Evolutionary conservation across 2,329 filamentous ascomycete species (phyloP).

Genomic region (Colletotrichum musicola): DNA sequence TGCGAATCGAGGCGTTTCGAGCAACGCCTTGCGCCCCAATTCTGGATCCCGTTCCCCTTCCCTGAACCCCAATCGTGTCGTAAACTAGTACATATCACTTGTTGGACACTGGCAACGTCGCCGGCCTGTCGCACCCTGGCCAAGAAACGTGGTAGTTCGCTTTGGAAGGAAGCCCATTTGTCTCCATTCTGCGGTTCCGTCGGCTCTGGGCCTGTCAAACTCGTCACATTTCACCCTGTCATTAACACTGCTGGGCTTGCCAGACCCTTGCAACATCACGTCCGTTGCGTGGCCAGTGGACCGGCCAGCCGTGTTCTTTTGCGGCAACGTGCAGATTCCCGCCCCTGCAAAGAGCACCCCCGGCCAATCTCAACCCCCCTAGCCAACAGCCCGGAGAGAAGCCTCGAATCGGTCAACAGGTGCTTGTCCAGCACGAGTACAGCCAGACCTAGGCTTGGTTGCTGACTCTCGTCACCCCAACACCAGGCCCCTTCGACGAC

Average conservation of each 20-base stretch:
- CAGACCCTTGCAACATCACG: slow-evolving; percentile 32
- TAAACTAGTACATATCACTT: not conserved
- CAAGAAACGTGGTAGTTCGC: slow-evolving; percentile 9
- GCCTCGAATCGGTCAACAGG: slow-evolving; percentile 38
- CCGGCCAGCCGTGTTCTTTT: slow-evolving; percentile 38
- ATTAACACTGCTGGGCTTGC: slow-evolving; percentile 9
- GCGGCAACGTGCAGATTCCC: slow-evolving; percentile 42
- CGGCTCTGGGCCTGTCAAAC: slow-evolving; percentile 31
- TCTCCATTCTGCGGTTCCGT: slow-evolving; percentile 28
- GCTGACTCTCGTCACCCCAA: slow-evolving; percentile 9
- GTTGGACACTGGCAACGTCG: slow-evolving; percentile 2
- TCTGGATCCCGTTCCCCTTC: slow-evolving; percentile 18
- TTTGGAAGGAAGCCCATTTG: slow-evolving; percentile 18
- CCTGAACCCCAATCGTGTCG: not conserved
- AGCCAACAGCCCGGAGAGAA: slow-evolving; percentile 39
- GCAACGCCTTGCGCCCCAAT: slow-evolving; percentile 19
- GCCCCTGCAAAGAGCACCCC: slow-evolving; percentile 31
- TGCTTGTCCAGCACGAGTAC: slow-evolving; percentile 23
- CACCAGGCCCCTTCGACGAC: slow-evolving; percentile 16
- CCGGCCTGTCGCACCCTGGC: not conserved
- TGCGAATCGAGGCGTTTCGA: slow-evolving; percentile 13
- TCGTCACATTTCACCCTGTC: slow-evolving; percentile 35
- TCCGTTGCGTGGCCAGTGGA: slow-evolving; percentile 34
- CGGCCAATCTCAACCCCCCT: slow-evolving; percentile 37
- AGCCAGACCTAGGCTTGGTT: slow-evolving; percentile 14